phyloP scores from a whole-genome alignment of 768 basidiomycete genomes.

The Hortiboletus flavorubellus region DNA sequence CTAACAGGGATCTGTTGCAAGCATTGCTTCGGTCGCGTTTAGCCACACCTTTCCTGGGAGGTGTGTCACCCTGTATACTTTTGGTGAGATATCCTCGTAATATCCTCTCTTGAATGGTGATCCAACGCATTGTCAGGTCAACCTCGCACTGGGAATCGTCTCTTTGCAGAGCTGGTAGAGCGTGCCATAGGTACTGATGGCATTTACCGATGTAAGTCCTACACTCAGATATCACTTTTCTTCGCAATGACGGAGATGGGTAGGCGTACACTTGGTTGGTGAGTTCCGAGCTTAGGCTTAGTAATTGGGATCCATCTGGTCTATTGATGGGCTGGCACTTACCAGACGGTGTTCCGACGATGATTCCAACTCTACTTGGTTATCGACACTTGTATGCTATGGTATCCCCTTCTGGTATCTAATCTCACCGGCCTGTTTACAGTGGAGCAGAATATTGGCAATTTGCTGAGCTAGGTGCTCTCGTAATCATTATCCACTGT shows the following conservation, averaged over 20 bases:
- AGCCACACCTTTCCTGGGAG: constrained; percentile 28
- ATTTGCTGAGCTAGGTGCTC: constrained; percentile 38
- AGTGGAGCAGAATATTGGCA: constrained; percentile 48
- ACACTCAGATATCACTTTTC: neutral
- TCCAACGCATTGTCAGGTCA: constrained; percentile 37
- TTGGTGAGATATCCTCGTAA: constrained; percentile 31
- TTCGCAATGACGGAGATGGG: neutral
- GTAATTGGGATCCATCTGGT: neutral
- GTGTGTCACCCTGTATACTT: constrained; percentile 39
- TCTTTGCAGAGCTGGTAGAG: constrained; percentile 42
- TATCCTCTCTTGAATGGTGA: neutral
- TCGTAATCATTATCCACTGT: neutral
- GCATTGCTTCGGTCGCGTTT: constrained; percentile 36
- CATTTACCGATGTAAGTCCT: constrained; percentile 40
- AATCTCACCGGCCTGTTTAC: neutral
- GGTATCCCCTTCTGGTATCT: constrained; percentile 9
- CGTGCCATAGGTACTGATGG: constrained; percentile 33
- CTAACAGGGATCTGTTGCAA: constrained; percentile 37
- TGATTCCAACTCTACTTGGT: constrained; percentile 42
- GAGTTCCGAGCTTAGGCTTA: neutral
- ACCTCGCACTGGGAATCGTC: constrained; percentile 44
- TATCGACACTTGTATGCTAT: constrained; percentile 43
- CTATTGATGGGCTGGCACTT: neutral
- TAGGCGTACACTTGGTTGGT: constrained; percentile 47
- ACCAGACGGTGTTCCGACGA: constrained; percentile 50